Evolutionary conservation across 2,329 filamentous ascomycete species (phyloP).

Genomic region (Metarhizium anisopliae): DNA sequence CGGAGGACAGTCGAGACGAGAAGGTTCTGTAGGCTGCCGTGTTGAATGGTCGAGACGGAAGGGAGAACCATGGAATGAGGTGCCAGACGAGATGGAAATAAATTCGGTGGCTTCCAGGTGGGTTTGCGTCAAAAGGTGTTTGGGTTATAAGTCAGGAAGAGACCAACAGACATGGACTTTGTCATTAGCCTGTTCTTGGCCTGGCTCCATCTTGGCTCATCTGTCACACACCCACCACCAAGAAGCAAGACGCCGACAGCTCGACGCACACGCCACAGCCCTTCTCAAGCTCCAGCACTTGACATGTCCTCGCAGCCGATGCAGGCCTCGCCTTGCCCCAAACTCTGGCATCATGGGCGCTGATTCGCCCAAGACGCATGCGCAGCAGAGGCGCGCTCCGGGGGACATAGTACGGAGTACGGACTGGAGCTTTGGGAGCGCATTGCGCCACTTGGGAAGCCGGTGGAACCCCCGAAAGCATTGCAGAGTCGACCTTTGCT

Average conservation of each 20-base stretch:
- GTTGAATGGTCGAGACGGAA: neutral
- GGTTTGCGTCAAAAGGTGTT: constrained; percentile 1
- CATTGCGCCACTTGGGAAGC: neutral
- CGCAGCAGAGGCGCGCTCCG: neutral
- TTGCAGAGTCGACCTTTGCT: constrained; percentile 2
- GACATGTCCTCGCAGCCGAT: no score
- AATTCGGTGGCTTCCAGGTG: neutral
- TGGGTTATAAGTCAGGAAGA: constrained; percentile 1
- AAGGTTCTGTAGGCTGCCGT: neutral
- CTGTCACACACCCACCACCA: neutral
- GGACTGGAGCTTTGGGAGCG: neutral
- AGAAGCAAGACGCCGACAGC: neutral
- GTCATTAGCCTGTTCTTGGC: neutral
- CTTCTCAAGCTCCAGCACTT: no score
- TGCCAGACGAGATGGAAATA: neutral
- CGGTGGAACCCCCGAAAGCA: constrained; percentile 1
- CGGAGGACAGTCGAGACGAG: neutral
- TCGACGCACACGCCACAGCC: neutral
- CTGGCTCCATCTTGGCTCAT: neutral
- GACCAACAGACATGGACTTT: neutral
- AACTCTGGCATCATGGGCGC: neutral
- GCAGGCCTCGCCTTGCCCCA: no score
- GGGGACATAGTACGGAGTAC: neutral
- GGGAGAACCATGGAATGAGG: neutral
- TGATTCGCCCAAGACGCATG: neutral